Percentiles rank a stretch among this genome's conserved stretches.
Evolutionary conservation across 352 stramenopile genomes (phyloP).

Genomic region (Elongisporangium anandrum): DNA sequence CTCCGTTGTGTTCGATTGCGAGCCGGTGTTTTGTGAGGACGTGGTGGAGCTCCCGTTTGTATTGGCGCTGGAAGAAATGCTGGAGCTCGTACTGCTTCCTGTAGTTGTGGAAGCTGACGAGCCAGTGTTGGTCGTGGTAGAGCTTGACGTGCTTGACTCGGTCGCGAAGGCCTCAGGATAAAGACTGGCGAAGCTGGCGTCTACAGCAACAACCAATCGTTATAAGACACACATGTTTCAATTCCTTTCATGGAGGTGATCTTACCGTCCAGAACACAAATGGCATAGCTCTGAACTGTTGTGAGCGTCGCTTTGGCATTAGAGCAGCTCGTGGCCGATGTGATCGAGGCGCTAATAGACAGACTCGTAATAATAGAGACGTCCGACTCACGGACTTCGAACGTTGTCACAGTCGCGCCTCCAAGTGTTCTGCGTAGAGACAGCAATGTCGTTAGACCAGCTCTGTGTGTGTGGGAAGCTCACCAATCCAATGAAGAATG

Average conservation of each 20-base stretch:
- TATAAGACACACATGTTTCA: slow-evolving; percentile 21
- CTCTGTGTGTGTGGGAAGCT: neutral
- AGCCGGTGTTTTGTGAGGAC: neutral
- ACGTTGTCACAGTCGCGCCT: slow-evolving; percentile 19
- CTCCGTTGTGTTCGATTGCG: neutral
- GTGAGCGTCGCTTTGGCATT: slow-evolving; percentile 10
- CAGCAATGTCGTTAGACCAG: neutral
- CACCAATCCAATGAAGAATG: neutral
- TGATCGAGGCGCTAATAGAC: neutral
- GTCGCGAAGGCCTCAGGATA: neutral
- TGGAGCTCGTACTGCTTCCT: neutral
- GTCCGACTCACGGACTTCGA: slow-evolving; percentile 27
- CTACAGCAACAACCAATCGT: slow-evolving; percentile 10
- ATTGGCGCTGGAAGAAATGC: neutral
- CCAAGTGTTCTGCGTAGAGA: slow-evolving; percentile 16
- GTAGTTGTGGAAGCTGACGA: neutral
- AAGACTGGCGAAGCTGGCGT: slow-evolving; percentile 3
- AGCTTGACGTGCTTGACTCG: neutral
- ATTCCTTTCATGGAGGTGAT: slow-evolving; percentile 13
- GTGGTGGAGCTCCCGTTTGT: neutral
- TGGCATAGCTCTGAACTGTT: slow-evolving; percentile 1
- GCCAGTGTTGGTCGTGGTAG: neutral
- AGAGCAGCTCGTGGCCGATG: slow-evolving; percentile 7
- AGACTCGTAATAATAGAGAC: slow-evolving; percentile 19
- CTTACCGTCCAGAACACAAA: slow-evolving; percentile 1